Conservation (phyloP, 2,329 filamentous ascomycete species). For the Sphaceloma murrayae region DNA sequence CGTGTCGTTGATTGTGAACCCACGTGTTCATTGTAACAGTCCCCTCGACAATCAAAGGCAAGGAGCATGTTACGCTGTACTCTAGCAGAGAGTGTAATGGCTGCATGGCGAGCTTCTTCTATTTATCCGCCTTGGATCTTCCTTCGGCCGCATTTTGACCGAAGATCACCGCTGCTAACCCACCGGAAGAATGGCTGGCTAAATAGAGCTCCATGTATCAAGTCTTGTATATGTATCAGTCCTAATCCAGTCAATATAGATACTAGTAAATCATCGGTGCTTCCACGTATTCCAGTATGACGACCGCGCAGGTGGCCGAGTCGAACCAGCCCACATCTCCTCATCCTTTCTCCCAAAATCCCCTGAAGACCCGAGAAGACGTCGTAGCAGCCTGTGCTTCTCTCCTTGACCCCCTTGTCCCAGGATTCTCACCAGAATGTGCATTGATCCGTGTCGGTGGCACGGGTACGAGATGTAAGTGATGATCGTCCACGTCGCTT, state of each 20-base stretch:
- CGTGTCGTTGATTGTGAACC: too few species aligned
- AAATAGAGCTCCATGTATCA: neutral
- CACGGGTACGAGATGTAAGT: conserved; percentile 57
- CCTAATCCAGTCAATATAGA: neutral
- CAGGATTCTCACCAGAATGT: conserved; percentile 59
- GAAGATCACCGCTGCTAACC: neutral
- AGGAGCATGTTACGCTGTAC: too few species aligned
- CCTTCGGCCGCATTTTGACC: too few species aligned
- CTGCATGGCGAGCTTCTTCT: too few species aligned
- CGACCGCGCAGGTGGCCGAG: conserved; percentile 25
- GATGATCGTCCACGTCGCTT: conserved; percentile 2
- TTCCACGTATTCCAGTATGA: conserved; percentile 17
- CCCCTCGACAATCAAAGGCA: too few species aligned
- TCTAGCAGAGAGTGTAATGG: too few species aligned
- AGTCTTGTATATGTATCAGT: neutral
- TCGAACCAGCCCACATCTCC: conserved; percentile 35
- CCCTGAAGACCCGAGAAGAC: conserved; percentile 34
- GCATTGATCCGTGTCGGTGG: conserved; percentile 59
- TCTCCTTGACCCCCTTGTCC: conserved; percentile 59
- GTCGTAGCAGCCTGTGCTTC: conserved; percentile 35
- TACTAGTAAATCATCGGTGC: too few species aligned
- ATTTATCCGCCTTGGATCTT: too few species aligned
- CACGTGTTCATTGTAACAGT: too few species aligned
- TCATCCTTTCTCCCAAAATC: conserved; percentile 37
- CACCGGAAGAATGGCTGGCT: neutral